A percentile compares a stretch with the other conserved stretches of the same genome.
phyloP scores from a whole-genome alignment of 768 basidiomycete genomes.

The Amanita muscaria region DNA sequence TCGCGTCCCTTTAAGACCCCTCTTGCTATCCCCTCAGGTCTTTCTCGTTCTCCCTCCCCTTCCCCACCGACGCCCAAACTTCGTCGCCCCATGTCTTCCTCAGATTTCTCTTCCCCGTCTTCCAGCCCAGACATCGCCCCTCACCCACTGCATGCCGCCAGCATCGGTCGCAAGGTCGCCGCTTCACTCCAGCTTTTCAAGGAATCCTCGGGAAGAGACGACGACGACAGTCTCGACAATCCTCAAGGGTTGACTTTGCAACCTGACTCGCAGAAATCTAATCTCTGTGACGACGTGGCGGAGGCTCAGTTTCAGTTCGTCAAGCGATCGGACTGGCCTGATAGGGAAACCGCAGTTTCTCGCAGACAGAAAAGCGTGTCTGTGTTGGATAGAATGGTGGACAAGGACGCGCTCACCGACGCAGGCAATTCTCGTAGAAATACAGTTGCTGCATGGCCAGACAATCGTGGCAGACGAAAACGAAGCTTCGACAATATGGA shows the following conservation, averaged over 20 bases:
- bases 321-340: constrained; percentile 80
- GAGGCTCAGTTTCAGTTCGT: constrained; percentile 74
- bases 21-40: constrained; percentile 27
- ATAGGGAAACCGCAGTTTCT: constrained; percentile 63
- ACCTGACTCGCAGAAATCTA: constrained; percentile 23
- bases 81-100: constrained; percentile 21
- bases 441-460: constrained; percentile 31
- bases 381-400: constrained; percentile 44
- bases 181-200: constrained; percentile 78
- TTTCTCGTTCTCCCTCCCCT: constrained; percentile 21
- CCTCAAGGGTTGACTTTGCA: constrained; percentile 20
- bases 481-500: constrained; percentile 42
- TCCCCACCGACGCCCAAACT: constrained; percentile 23
- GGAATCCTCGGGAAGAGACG: constrained; percentile 44
- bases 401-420: constrained; percentile 35
- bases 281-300: constrained; percentile 41
- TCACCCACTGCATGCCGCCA: constrained; percentile 26
- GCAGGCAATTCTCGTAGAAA: constrained; percentile 18
- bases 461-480: constrained; percentile 54
- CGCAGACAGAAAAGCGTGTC: constrained; percentile 62
- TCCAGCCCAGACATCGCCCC: constrained; percentile 20
- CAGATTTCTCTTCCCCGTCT: constrained; percentile 27
- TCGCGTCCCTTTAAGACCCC: constrained; percentile 25
- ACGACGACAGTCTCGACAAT: constrained; percentile 24
- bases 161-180: constrained; percentile 76